These are phyloP conservation scores for Artemisia annua DNA, from an alignment of 129 eudicot genomes.

Conservation along the genomic window DNA sequence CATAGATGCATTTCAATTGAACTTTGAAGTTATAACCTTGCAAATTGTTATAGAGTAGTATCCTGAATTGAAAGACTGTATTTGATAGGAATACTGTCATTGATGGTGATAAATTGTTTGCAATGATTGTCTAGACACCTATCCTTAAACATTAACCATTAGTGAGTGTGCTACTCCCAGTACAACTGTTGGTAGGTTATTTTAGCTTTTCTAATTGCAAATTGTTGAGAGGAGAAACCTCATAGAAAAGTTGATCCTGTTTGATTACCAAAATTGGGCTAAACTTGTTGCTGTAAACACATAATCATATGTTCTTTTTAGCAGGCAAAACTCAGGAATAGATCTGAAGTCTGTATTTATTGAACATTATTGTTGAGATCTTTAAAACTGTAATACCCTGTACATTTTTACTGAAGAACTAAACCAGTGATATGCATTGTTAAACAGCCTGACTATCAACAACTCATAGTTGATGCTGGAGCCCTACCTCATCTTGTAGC, in stretches of 20 bases:
- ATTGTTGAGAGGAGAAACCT: not conserved
- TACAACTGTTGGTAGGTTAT: not conserved
- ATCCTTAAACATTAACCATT: not conserved
- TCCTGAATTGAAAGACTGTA: not conserved
- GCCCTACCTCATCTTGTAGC: too few species aligned
- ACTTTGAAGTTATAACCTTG: slow-evolving; percentile 1
- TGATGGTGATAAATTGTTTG: slow-evolving; percentile 2
- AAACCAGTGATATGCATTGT: too few species aligned
- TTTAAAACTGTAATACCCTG: too few species aligned
- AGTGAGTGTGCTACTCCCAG: not conserved
- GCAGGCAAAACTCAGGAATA: not conserved
- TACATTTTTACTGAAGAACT: too few species aligned
- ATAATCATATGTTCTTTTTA: too few species aligned
- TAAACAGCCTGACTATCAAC: too few species aligned
- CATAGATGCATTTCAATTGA: not conserved
- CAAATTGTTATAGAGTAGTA: slow-evolving; percentile 10
- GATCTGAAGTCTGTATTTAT: not conserved
- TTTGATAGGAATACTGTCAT: not conserved
- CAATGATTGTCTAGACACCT: not conserved
- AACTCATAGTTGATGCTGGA: too few species aligned
- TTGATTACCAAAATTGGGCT: not conserved
- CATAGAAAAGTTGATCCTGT: not conserved
- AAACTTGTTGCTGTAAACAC: not conserved
- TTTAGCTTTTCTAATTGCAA: not conserved
- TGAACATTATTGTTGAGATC: too few species aligned